Evolutionary conservation across 352 stramenopile genomes (phyloP).

Genomic region (Peronospora destructor): DNA sequence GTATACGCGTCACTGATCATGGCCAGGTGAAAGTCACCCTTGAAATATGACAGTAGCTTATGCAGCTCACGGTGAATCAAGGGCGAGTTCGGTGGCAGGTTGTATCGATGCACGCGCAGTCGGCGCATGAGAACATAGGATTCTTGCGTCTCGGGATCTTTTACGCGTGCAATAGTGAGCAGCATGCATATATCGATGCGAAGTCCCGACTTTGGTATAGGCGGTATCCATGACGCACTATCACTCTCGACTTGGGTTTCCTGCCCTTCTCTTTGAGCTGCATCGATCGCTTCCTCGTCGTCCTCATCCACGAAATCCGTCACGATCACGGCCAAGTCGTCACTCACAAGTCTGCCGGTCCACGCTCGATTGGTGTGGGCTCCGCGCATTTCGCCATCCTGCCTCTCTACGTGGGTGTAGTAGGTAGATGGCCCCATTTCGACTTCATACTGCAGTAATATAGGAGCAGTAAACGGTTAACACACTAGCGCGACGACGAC

Average conservation of each 20-base stretch:
- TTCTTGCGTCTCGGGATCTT: slow-evolving; percentile 20
- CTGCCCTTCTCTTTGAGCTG: slow-evolving; percentile 7
- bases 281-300: slow-evolving; percentile 26
- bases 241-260: slow-evolving; percentile 16
- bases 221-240: slow-evolving; percentile 11
- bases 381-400: slow-evolving; percentile 38
- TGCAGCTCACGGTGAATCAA: slow-evolving; percentile 35
- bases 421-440: slow-evolving; percentile 25
- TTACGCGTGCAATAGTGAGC: slow-evolving; percentile 22
- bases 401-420: slow-evolving; percentile 36
- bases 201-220: slow-evolving; percentile 13
- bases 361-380: slow-evolving; percentile 31
- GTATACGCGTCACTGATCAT: slow-evolving; percentile 35
- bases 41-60: slow-evolving; percentile 34
- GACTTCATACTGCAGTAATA: slow-evolving; percentile 21
- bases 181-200: slow-evolving; percentile 30
- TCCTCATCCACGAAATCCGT: slow-evolving; percentile 46
- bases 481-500: not conserved
- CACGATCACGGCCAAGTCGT: slow-evolving; percentile 35
- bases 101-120: slow-evolving; percentile 42
- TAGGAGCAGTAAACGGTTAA: slow-evolving; percentile 3
- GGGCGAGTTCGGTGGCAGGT: slow-evolving; percentile 35
- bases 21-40: slow-evolving; percentile 42
- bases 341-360: slow-evolving; percentile 30
- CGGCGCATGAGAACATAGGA: slow-evolving; percentile 31